Base-by-base conservation (phyloP, 176 grass and related monocot genomes). In the Zoysia japonica region DNA sequence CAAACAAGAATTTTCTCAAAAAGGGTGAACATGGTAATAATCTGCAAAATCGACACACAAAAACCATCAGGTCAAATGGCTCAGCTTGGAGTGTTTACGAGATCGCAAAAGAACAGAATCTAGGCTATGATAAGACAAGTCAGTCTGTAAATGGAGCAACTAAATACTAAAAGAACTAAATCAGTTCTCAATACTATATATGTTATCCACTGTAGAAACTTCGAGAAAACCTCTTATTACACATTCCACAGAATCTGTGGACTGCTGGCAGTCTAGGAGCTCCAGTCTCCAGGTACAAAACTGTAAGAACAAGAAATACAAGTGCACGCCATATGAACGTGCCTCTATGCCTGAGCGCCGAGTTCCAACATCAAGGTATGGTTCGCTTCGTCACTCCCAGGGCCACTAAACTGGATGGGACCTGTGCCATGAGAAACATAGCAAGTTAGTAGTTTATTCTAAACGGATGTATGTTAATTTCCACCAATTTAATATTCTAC, bases 311-410 rank as follows among this genome's bases (percentile, higher is more conserved):
- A 69, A 75, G 9, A 47, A 68, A 14, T 4, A 6, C 51, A 61
- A 15, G 53, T 3, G 10, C 39, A 47, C 11, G 12, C 60, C 42
- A 80, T 38, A 72, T 59, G 0, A 7, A 19, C 5, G 4, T 43
- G 35, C 71, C 47, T 75, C 83, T 95, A 99, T 36, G 67, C 80
- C 65, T 77, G 71, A 1, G 80, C 82, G 11, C 96, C 92, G 6
- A 95, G 90, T 66, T 99, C 96, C 69, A 99, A 46, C 82, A 95
- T 86, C 76, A 99, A 87, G 42, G 96, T 99, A 59, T 99, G 92
- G 77, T 99, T 99, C 11, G 88, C 74, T 5, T 87, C 90, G 12
- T 96, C 70, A 7, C 90, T 87, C 86, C 96, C 90, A 71, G 96
- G 88, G 17, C 96, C 96, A 50, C 86, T 91, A 71, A 96, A 96